Conservation (phyloP, 306 rosid genomes). For the Acacia confusa region DNA sequence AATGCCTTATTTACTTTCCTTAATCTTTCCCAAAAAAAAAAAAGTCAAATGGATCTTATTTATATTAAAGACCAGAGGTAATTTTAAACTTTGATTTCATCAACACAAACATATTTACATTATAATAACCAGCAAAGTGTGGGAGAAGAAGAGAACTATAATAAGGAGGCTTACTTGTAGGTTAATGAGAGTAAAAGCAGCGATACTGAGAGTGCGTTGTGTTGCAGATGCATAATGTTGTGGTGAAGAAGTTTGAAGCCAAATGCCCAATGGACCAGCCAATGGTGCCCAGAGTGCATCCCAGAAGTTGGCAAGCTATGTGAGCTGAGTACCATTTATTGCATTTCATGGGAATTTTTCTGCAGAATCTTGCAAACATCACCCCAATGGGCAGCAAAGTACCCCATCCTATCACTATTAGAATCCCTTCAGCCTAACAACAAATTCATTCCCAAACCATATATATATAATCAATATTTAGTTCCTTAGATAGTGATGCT, state of each 20-base stretch:
- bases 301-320: slow-evolving; percentile 45
- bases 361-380: slow-evolving; percentile 51
- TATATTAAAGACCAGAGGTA: too few species aligned
- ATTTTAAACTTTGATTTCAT: not conserved
- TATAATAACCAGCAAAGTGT: not conserved
- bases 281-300: slow-evolving; percentile 46
- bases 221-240: slow-evolving; percentile 27
- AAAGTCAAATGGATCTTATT: too few species aligned
- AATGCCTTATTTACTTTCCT: too few species aligned
- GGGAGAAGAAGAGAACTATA: not conserved
- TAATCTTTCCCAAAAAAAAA: too few species aligned
- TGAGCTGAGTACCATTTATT: slow-evolving; percentile 47
- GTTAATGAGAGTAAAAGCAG: slow-evolving; percentile 41
- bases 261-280: slow-evolving; percentile 54
- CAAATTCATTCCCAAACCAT: not conserved
- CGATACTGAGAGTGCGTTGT: slow-evolving; percentile 41
- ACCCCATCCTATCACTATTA: slow-evolving; percentile 62
- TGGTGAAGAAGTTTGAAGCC: slow-evolving; percentile 26
- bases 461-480: not conserved
- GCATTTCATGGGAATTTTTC: slow-evolving; percentile 37
- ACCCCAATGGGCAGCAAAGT: slow-evolving; percentile 55
- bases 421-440: slow-evolving; percentile 37
- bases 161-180: slow-evolving; percentile 38
- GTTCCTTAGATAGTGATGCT: not conserved
- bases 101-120: too few species aligned